Evolutionary conservation across 148 eudicot species (phyloP).

Genomic region (Persicaria tinctoria): DNA sequence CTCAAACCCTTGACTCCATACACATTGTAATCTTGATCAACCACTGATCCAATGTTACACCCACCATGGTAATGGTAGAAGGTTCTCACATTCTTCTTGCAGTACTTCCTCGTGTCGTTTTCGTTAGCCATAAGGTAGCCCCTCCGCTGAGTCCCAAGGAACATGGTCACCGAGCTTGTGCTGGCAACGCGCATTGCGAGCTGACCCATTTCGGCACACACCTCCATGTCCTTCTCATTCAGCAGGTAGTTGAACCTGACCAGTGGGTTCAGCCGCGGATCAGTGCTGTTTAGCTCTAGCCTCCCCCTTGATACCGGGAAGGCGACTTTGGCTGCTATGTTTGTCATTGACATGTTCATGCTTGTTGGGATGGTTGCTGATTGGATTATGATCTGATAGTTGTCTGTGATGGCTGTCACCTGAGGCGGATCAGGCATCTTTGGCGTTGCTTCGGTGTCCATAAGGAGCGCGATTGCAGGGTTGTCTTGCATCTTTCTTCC

Average conservation of each 20-base stretch:
- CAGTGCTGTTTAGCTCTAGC: conserved; percentile 27
- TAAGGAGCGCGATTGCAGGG: conserved; percentile 29
- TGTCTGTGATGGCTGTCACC: conserved; percentile 33
- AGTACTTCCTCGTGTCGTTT: conserved; percentile 27
- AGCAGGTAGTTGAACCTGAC: conserved; percentile 32
- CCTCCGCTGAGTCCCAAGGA: conserved; percentile 18
- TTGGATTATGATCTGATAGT: conserved; percentile 30
- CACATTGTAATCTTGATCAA: conserved; percentile 33
- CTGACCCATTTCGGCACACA: conserved; percentile 22
- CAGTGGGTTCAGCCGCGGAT: conserved; percentile 32
- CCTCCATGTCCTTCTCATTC: conserved; percentile 26
- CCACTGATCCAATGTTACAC: conserved; percentile 35
- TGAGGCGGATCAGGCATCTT: conserved; percentile 36
- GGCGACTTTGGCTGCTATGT: conserved; percentile 34
- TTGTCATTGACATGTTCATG: conserved; percentile 19
- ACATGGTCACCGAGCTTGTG: conserved; percentile 20
- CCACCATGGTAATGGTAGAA: conserved; percentile 46
- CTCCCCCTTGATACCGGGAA: conserved; percentile 31
- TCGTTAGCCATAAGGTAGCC: conserved; percentile 15
- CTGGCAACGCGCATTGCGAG: conserved; percentile 22
- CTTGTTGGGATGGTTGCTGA: conserved; percentile 28
- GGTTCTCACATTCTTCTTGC: conserved; percentile 35
- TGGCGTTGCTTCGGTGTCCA: conserved; percentile 26
- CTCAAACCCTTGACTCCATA: conserved; percentile 28
- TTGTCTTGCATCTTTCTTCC: conserved; percentile 34